Conservation (phyloP, 78 protist genomes). For the Bigelowiella natans region DNA sequence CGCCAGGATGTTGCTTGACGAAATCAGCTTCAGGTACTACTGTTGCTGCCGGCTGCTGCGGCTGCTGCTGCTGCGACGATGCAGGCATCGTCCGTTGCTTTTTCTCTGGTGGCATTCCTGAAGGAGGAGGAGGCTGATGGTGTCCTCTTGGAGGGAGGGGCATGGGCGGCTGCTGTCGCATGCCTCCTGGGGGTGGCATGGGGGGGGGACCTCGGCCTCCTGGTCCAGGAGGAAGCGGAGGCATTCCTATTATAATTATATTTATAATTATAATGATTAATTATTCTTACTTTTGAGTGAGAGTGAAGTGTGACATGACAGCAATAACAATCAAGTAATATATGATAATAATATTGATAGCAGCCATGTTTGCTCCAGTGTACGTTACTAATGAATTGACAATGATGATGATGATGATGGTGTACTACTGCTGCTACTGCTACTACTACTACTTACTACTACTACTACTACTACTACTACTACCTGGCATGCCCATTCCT, state of each 20-base stretch:
- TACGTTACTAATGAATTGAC: too few relatives aligned
- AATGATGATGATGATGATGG: too few relatives aligned
- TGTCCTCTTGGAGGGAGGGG: background rate
- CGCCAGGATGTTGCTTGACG: background rate
- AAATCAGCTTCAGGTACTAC: background rate
- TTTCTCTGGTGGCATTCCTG: background rate
- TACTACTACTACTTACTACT: too few relatives aligned
- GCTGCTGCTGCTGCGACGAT: background rate
- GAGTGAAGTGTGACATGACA: too few relatives aligned
- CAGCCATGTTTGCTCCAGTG: too few relatives aligned
- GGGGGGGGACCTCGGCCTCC: background rate
- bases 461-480: too few relatives aligned
- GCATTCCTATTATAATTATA: background rate
- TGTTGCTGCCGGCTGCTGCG: background rate
- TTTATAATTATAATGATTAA: too few relatives aligned
- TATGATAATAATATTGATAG: too few relatives aligned
- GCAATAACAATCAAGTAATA: too few relatives aligned
- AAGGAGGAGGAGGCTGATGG: background rate
- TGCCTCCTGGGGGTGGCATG: too few relatives aligned
- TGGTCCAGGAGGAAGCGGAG: background rate
- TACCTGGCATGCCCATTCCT: background rate
- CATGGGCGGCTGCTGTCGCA: background rate
- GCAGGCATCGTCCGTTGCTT: background rate
- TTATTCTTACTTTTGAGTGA: too few relatives aligned
- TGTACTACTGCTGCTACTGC: too few relatives aligned